Evolutionary conservation across 441 rosid genomes (phyloP), one percentile per base, ranked within the genome.

Genomic region (Eugenia klotzschiana): DNA sequence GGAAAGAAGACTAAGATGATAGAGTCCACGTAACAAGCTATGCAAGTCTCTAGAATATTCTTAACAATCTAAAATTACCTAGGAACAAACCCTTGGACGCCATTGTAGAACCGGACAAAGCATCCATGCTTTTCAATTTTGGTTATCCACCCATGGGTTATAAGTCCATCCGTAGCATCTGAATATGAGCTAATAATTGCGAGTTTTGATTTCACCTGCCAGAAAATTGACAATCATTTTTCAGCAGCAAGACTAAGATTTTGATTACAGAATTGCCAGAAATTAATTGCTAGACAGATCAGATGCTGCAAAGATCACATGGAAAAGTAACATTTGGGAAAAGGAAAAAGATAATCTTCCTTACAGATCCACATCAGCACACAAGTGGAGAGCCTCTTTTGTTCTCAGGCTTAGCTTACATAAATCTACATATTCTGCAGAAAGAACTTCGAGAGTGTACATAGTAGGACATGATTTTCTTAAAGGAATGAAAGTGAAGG

Each of bases 121-220:
- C 98, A 97, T 77, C 99, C 99, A 88, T 94, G 94, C 77, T 94
- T 93, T 89, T 96, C 99, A 87, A 94, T 96, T 91, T 94, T 97
- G 80, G 97, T 91, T 88, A 97, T 94, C 99, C 99, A 97, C 82
- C 99, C 99, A 91, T 95, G 99, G 16, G 96, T 93, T 86, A 94
- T 87, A 57, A 96, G 87, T 74, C 98, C 98, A 81, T 92, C 94
- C 53, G 91, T 88, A 83, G 96, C 99, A 90, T 97, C 98, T 83
- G 94, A 88, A 83, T 94, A 97, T 72, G 98, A 94, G 85, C 96
- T 90, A 88, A 97, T 86, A 88, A 97, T 93, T 72, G 91, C 88
- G 87, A 90, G 99, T 88, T 94, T 94, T 26, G 99, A 97, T 85
- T 95, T 96, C 79, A 97, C 97, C 99, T 97, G 94, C 79, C 60